These are phyloP conservation scores for Colletotrichum sp. DNA, from an alignment of 2,329 filamentous ascomycete species.

Conservation along the genomic window DNA sequence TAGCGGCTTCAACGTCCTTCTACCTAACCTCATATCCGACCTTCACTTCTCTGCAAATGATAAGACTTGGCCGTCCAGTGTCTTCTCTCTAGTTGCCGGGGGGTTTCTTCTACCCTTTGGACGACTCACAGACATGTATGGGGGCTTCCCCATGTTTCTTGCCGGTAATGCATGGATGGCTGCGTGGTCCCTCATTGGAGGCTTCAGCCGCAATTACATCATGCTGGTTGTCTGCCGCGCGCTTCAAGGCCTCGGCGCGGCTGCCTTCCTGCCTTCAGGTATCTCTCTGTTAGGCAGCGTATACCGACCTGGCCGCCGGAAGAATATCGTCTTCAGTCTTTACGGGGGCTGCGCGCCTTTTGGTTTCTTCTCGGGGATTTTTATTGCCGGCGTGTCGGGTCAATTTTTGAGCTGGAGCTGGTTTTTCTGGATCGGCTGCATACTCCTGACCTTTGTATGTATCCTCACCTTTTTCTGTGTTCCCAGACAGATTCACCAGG, in stretches of 20 bases:
- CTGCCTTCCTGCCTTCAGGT: constrained; percentile 71
- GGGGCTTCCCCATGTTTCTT: not conserved
- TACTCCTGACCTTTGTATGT: constrained; percentile 51
- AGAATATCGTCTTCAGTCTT: not conserved
- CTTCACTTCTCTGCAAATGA: not conserved
- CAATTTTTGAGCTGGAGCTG: not conserved
- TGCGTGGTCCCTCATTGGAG: constrained; percentile 68
- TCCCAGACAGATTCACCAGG: not conserved
- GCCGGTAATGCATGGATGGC: constrained; percentile 57
- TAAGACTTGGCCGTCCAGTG: constrained; percentile 66
- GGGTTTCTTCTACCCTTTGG: constrained; percentile 35
- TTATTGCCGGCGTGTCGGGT: not conserved
- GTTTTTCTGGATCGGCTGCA: not conserved
- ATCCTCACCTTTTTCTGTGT: constrained; percentile 34
- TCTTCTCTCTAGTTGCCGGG: constrained; percentile 63
- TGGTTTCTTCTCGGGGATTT: not conserved
- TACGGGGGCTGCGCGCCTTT: not conserved
- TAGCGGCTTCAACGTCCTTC: not conserved
- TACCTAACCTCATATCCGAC: not conserved
- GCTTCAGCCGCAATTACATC: constrained; percentile 66
- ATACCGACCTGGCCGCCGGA: not conserved
- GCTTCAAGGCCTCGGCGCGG: constrained; percentile 71
- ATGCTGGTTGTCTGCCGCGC: constrained; percentile 75
- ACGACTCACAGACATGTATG: not conserved
- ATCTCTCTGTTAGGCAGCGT: not conserved